Conservation (phyloP, 176 grass and related monocot species). For the Lolium multiflorum region DNA sequence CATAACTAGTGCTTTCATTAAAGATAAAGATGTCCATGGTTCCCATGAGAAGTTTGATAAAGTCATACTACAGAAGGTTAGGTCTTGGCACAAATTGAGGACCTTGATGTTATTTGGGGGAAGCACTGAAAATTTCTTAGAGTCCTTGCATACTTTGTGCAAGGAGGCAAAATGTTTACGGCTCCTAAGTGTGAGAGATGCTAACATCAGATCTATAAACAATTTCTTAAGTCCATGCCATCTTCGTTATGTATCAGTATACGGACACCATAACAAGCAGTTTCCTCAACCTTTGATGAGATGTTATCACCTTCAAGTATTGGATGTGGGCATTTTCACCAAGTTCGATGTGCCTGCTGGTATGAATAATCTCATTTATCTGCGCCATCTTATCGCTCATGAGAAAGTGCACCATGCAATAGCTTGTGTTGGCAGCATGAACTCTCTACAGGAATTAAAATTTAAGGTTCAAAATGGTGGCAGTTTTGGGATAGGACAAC, state of each 20-base stretch:
- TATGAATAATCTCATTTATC: slow-evolving; percentile 53
- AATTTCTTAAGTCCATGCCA: slow-evolving; percentile 4
- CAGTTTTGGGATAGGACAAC: slow-evolving; percentile 36
- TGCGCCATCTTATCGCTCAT: slow-evolving; percentile 49
- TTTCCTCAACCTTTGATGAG: background rate
- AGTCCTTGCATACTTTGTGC: background rate
- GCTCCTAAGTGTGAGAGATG: background rate
- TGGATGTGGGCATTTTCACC: background rate
- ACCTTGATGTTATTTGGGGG: slow-evolving; percentile 35
- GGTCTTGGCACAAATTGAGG: slow-evolving; percentile 34
- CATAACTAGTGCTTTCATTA: background rate
- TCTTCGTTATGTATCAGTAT: slow-evolving; percentile 8
- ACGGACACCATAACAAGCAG: background rate
- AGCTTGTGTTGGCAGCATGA: slow-evolving; percentile 12
- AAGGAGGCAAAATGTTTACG: slow-evolving; percentile 5
- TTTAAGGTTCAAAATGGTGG: slow-evolving; percentile 43
- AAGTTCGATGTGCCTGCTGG: background rate
- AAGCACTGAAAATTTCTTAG: background rate
- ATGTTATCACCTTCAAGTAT: slow-evolving; percentile 50
- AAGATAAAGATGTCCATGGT: background rate
- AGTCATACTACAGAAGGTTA: background rate
- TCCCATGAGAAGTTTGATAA: slow-evolving; percentile 5
- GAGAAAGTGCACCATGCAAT: slow-evolving; percentile 1
- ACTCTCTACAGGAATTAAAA: slow-evolving; percentile 37
- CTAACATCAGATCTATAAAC: background rate